Percentiles rank a stretch among this genome's conserved stretches.
phyloP scores from a whole-genome alignment of 1,284 basidiomycete species.

The Meira nashicola region DNA sequence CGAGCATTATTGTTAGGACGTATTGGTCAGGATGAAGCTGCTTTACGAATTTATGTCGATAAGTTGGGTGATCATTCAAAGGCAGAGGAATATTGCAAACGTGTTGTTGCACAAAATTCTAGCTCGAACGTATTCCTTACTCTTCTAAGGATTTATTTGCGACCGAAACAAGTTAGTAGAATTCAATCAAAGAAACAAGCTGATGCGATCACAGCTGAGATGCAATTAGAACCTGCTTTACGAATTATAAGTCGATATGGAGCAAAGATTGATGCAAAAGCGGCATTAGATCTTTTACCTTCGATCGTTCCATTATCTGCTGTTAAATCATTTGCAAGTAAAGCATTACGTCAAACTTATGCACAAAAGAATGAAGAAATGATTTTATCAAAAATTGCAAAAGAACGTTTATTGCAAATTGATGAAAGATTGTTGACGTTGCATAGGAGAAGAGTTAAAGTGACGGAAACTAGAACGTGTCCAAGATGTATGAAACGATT shows the following conservation, averaged over 20 bases:
- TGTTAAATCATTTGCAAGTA: conserved; percentile 64
- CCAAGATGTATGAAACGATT: conserved; percentile 91
- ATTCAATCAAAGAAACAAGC: background rate
- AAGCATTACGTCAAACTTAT: conserved; percentile 26
- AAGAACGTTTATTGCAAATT: conserved; percentile 69
- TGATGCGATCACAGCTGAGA: background rate
- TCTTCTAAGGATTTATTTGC: conserved; percentile 80
- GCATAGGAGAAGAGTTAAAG: conserved; percentile 76
- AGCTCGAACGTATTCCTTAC: conserved; percentile 68
- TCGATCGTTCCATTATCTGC: conserved; percentile 76
- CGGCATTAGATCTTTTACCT: conserved; percentile 78
- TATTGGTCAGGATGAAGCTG: conserved; percentile 83
- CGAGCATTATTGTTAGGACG: conserved; percentile 83
- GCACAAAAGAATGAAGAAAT: conserved; percentile 22
- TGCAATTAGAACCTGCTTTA: conserved; percentile 63
- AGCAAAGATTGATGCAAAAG: conserved; percentile 70
- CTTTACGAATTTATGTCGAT: conserved; percentile 86
- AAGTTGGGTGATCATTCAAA: conserved; percentile 72
- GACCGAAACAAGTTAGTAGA: conserved; percentile 56
- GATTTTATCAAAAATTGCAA: conserved; percentile 65
- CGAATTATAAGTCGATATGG: conserved; percentile 77
- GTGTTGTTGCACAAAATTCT: conserved; percentile 19
- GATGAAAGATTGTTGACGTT: conserved; percentile 68
- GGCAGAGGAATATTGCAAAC: conserved; percentile 66
- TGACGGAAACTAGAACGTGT: conserved; percentile 84